These are phyloP conservation scores for Kappamyces sp. DNA, from an alignment of 192 early-diverging fungal species.

Conservation along the genomic window DNA sequence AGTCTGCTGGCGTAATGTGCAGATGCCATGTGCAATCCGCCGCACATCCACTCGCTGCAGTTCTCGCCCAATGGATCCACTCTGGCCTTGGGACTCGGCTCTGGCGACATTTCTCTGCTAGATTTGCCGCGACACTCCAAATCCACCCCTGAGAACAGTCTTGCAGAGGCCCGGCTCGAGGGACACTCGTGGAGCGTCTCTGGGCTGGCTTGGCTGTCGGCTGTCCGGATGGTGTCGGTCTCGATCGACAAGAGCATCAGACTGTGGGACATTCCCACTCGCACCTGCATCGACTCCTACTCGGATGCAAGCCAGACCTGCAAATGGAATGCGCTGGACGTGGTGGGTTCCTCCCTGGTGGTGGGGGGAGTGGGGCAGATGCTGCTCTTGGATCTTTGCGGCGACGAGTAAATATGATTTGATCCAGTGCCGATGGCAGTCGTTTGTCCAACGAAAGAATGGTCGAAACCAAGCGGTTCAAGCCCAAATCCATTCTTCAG, in stretches of 20 bases:
- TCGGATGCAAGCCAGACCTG: background rate
- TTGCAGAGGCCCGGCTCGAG: constrained; percentile 1
- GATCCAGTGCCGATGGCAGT: background rate
- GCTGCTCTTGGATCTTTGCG: constrained; percentile 23
- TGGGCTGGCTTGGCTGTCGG: background rate
- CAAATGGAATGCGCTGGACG: constrained; percentile 1
- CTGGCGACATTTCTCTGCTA: constrained; percentile 1
- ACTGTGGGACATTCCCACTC: background rate
- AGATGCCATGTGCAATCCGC: constrained; percentile 1
- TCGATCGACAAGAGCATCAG: background rate
- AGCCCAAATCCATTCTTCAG: constrained; percentile 46
- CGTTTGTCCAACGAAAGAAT: background rate
- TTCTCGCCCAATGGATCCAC: constrained; percentile 8
- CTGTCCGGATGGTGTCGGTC: background rate
- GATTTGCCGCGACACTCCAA: background rate
- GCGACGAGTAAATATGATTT: constrained; percentile 1
- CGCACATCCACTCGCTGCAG: constrained; percentile 2
- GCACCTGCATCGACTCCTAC: background rate
- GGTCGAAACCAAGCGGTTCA: background rate
- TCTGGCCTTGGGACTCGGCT: background rate
- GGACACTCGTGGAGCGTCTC: constrained; percentile 14
- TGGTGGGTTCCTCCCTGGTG: constrained; percentile 73
- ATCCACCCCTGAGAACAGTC: background rate
- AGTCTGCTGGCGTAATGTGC: background rate
- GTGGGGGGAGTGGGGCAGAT: constrained; percentile 57